Base-by-base conservation (phyloP, 345 rosid genomes). In the Citrus sinensis region DNA sequence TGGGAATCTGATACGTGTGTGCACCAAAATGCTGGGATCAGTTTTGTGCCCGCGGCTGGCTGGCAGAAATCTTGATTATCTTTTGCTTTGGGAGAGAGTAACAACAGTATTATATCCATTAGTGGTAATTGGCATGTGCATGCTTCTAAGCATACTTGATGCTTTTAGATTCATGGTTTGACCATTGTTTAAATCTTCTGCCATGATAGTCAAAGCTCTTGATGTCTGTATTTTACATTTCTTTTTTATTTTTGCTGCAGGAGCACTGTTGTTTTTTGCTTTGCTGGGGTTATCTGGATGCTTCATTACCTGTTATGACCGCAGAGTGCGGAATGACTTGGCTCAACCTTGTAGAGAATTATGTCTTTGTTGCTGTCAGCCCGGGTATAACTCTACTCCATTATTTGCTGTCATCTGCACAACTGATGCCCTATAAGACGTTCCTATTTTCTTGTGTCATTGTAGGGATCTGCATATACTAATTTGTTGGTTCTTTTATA, bases 331-430 rank as follows among this genome's bases (percentile, higher is more conserved):
- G 63, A 94, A 79, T 88, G 98, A 93, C 86, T 87, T 94, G 88
- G 98, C 98, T 75, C 99, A 92, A 82, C 99, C 98, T 65, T 97
- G 98, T 85, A 90, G 98, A 82, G 98, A 97, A 86, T 86, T 97
- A 82, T 97, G 99, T 79, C 94, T 94, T 40, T 94, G 99, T 81
- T 94, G 98, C 91, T 94, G 98, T 86, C 99, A 93, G 71, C 98
- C 98, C 9, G 98, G 98, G 98, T 97, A 95, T 69, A 37, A 67
- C 69, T 74, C 66, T 79, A 22, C 16, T 76, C 2, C 35, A 35
- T 35, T 39, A 1, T 65, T 34, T 60, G 64, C 42, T 59, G 27
- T 54, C 70, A 58, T 37, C 32, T 4, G 35, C 40, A 55, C 11
- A 13, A 25, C 74, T 27, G 30, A 75, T 71, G 34, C 75, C 14